Base-by-base conservation (phyloP, 306 rosid species). In the Glycine latifolia region DNA sequence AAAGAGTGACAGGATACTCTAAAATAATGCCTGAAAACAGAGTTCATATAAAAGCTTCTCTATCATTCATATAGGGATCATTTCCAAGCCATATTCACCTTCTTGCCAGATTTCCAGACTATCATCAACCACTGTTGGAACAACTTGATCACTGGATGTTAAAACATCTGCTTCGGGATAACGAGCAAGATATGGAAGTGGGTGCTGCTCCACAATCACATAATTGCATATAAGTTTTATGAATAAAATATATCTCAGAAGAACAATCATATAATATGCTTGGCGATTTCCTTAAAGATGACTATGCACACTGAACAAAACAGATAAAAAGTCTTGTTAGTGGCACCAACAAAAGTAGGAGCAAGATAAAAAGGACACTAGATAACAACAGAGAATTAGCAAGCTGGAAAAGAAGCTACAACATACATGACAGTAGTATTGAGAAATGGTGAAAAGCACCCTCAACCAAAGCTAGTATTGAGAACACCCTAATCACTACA, bases 81-180 rank as follows among this genome's bases (percentile, higher is more conserved):
- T 49, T 26, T 54, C 75, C 33, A 56, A 11, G 46, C 44, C 53
- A 33, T 79, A 65, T 83, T 88, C 67, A 93, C 99, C 99, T 91
- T 87, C 92, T 69, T 87, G 86, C 97, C 98, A 91, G 65, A 62
- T 78, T 79, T 93, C 99, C 79, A 95, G 85, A 47, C 94, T 89
- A 84, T 95, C 99, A 89, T 95, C 99, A 37, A 88, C 87, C 65
- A 93, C 92, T 10, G 99, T 95, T 43, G 98, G 99, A 70, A 87
- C 43, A 85, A 95, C 97, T 89, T 91, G 98, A 89, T 95, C 99
- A 72, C 92, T 93, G 12, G 99, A 95, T 82, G 98, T 93, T 86
- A 95, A 89, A 87, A 93, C 94, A 87, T 95, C 99, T 67, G 99
- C 98, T 72, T 39, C 96, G 6, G 97, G 98, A 85, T 86, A 92